phyloP scores from a whole-genome alignment of 2,329 filamentous ascomycete species.

The Furcasterigmium sp. region DNA sequence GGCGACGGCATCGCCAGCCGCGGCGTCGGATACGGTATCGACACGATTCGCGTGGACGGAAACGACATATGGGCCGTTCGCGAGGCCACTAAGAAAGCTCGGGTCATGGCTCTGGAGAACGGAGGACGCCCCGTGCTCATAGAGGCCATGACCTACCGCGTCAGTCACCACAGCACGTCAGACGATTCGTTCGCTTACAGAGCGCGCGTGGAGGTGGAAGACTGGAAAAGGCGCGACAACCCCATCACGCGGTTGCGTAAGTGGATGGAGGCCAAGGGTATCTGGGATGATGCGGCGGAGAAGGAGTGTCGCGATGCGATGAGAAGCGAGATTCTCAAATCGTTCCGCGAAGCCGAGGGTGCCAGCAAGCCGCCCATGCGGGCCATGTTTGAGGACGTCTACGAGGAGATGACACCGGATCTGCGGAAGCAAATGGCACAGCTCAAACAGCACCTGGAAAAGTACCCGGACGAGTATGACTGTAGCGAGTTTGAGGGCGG shows the following conservation, averaged over 20 bases:
- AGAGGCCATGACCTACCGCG: constrained; percentile 97
- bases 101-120: constrained; percentile 70
- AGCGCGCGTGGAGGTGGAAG: constrained; percentile 86
- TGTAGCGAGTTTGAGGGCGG: constrained; percentile 71
- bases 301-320: constrained; percentile 61
- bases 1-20: constrained; percentile 87
- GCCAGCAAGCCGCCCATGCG: constrained; percentile 72
- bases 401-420: constrained; percentile 81
- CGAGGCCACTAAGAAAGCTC: constrained; percentile 71
- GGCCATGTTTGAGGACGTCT: constrained; percentile 80
- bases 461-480: constrained; percentile 92
- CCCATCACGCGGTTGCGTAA: constrained; percentile 81
- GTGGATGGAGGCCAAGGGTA: constrained; percentile 77
- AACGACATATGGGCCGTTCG: constrained; percentile 89
- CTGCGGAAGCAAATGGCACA: constrained; percentile 65
- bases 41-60: constrained; percentile 88
- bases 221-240: constrained; percentile 90
- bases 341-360: constrained; percentile 78
- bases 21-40: constrained; percentile 87
- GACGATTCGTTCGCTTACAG: constrained; percentile 97
- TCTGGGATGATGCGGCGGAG: constrained; percentile 85
- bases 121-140: constrained; percentile 82
- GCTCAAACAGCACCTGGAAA: constrained; percentile 71
- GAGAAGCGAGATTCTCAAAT: constrained; percentile 72
- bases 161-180: constrained; percentile 92